phyloP scores from a whole-genome alignment of 305 asterid genomes.

The Fraxinus ornus region DNA sequence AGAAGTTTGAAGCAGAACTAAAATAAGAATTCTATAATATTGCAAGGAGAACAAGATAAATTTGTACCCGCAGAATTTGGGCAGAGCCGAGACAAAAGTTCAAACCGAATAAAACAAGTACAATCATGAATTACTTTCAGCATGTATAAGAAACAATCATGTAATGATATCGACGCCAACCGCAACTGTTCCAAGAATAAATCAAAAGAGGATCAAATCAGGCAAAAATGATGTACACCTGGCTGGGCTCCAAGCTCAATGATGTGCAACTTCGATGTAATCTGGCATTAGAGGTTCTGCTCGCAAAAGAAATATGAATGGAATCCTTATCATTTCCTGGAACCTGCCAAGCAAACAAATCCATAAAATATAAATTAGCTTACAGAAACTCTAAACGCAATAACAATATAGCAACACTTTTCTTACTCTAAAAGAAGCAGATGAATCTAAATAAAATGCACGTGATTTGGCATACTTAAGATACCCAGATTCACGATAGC shows the following conservation, averaged over 20 bases:
- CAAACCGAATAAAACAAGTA: too few relatives aligned
- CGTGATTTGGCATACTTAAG: too few relatives aligned
- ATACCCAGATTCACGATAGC: too few relatives aligned
- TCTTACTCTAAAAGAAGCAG: slow-evolving; percentile 81
- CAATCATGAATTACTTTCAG: neutral
- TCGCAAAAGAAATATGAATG: slow-evolving; percentile 84
- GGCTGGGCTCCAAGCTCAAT: slow-evolving; percentile 99
- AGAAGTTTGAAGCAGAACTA: too few relatives aligned
- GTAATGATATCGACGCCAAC: neutral
- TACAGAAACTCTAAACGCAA: slow-evolving; percentile 12
- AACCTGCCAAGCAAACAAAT: slow-evolving; percentile 46
- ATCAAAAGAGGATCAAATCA: neutral
- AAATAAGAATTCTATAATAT: too few relatives aligned
- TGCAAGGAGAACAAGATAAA: too few relatives aligned
- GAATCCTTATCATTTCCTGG: slow-evolving; percentile 90
- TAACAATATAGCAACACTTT: neutral
- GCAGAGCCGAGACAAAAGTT: too few relatives aligned
- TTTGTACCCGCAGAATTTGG: too few relatives aligned
- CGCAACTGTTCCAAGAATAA: neutral
- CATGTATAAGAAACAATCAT: neutral
- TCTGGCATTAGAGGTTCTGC: slow-evolving; percentile 75
- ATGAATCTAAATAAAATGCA: slow-evolving; percentile 27
- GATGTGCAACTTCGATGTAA: slow-evolving; percentile 83
- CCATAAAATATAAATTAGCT: slow-evolving; percentile 12
- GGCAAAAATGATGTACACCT: slow-evolving; percentile 44